These are phyloP conservation scores for Leptographium procerum DNA, from an alignment of 2,329 filamentous ascomycete genomes.

Conservation along the genomic window DNA sequence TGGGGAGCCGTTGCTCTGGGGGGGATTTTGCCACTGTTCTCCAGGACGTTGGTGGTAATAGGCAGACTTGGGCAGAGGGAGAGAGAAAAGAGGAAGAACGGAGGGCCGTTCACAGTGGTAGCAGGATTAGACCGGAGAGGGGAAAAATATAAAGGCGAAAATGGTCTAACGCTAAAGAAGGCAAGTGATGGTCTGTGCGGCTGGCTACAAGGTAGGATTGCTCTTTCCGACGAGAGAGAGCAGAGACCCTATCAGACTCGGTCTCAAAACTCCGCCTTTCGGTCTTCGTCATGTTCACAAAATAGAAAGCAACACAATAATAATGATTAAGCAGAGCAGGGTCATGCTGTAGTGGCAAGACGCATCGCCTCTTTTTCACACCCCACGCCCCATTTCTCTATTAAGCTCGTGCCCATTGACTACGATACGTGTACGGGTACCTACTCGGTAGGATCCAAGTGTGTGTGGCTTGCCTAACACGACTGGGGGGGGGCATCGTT, in stretches of 20 bases:
- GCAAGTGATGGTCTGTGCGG: slow-evolving; percentile 2
- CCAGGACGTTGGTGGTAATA: not conserved
- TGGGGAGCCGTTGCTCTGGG: not conserved
- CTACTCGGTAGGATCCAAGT: no score
- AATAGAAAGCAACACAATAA: not conserved
- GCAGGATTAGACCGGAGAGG: slow-evolving; percentile 2
- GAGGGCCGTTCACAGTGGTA: not conserved
- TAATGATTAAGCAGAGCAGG: not conserved
- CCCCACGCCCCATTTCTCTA: not conserved
- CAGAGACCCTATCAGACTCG: not conserved
- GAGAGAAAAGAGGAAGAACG: not conserved
- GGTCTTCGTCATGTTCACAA: not conserved
- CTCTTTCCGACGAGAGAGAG: not conserved
- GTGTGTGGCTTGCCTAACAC: not conserved
- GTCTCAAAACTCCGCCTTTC: not conserved
- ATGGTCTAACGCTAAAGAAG: not conserved
- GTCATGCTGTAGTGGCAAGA: not conserved
- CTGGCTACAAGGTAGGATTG: not conserved
- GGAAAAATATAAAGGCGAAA: slow-evolving; percentile 13
- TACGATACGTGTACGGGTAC: not conserved
- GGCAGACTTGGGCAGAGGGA: slow-evolving; percentile 1
- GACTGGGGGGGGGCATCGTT: not conserved
- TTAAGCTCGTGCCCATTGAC: not conserved
- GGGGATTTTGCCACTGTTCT: not conserved
- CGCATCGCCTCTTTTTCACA: not conserved